Percentiles rank a stretch among this genome's conserved stretches.
Conservation (phyloP, 192 early-diverging fungal genomes). For the Linnemannia elongata region DNA sequence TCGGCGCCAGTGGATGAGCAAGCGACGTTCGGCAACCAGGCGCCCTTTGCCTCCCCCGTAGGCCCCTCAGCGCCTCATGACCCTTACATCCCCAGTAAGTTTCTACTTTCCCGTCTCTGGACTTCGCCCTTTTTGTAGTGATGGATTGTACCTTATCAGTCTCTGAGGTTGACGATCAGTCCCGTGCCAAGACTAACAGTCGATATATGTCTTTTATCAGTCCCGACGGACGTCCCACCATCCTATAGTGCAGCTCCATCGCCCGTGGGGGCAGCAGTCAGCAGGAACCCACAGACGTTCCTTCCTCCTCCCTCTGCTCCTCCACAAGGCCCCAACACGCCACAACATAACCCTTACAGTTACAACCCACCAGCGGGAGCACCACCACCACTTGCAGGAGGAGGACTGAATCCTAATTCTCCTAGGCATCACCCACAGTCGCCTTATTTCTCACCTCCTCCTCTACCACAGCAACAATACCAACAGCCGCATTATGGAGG, state of each 20-base stretch:
- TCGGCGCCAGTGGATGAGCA: conserved; percentile 14
- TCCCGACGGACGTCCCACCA: conserved; percentile 19
- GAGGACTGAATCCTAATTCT: background rate
- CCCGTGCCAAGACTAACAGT: background rate
- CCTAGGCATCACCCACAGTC: background rate
- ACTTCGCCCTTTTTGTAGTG: background rate
- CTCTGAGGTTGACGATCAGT: background rate
- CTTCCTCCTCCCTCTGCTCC: background rate
- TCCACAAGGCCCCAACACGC: background rate
- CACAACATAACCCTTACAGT: background rate
- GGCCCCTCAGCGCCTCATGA: background rate
- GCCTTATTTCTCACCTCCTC: background rate
- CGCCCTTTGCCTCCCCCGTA: conserved; percentile 23
- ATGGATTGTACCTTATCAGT: background rate
- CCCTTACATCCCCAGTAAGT: background rate
- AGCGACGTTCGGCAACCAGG: conserved; percentile 32
- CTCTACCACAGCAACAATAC: background rate
- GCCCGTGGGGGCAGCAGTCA: too few species aligned
- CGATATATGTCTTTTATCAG: background rate
- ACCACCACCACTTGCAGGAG: background rate
- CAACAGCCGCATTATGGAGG: conserved; percentile 3
- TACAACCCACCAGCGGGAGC: background rate
- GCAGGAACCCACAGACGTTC: background rate
- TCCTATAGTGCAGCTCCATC: conserved; percentile 14
- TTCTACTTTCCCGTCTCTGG: background rate